These are phyloP conservation scores for Larix kaempferi DNA, from an alignment of 75 land plant genomes.

Conservation along the genomic window DNA sequence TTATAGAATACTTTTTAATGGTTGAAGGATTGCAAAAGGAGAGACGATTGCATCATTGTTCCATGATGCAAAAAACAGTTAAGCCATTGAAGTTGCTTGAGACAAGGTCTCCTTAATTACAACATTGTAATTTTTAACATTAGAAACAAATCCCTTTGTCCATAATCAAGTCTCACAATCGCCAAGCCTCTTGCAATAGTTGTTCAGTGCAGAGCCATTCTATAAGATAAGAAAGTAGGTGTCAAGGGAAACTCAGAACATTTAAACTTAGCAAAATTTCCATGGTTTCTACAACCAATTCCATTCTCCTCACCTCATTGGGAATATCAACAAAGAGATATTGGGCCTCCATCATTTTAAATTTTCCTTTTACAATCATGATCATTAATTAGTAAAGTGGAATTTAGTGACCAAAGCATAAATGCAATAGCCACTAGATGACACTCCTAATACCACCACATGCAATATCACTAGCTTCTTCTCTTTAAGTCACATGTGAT, in stretches of 20 bases:
- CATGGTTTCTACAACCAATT: slow-evolving; percentile 35
- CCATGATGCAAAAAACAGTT: too few relatives aligned
- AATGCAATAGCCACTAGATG: slow-evolving; percentile 90
- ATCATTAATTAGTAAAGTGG: slow-evolving; percentile 52
- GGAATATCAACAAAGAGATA: slow-evolving; percentile 92
- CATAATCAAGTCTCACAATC: too few relatives aligned
- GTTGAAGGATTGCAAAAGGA: too few relatives aligned
- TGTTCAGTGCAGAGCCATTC: too few relatives aligned
- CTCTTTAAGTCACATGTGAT: slow-evolving; percentile 60
- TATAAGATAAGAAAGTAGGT: slow-evolving; percentile 46
- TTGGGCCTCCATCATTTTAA: slow-evolving; percentile 24
- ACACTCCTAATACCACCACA: slow-evolving; percentile 75
- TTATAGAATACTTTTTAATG: too few relatives aligned
- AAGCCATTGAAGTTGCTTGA: too few relatives aligned
- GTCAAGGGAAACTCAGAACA: slow-evolving; percentile 53
- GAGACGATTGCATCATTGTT: too few relatives aligned
- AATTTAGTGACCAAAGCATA: slow-evolving; percentile 62
- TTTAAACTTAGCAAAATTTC: slow-evolving; percentile 33
- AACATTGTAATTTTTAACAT: too few relatives aligned
- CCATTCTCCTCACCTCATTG: slow-evolving; percentile 48
- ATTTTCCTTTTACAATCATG: slow-evolving; percentile 78
- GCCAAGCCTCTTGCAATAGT: too few relatives aligned
- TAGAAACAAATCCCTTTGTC: too few relatives aligned
- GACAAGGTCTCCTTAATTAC: too few relatives aligned
- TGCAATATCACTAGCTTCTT: slow-evolving; percentile 56